Conservation (phyloP, 2,329 filamentous ascomycete genomes). For the Cryphonectria nitschkei region DNA sequence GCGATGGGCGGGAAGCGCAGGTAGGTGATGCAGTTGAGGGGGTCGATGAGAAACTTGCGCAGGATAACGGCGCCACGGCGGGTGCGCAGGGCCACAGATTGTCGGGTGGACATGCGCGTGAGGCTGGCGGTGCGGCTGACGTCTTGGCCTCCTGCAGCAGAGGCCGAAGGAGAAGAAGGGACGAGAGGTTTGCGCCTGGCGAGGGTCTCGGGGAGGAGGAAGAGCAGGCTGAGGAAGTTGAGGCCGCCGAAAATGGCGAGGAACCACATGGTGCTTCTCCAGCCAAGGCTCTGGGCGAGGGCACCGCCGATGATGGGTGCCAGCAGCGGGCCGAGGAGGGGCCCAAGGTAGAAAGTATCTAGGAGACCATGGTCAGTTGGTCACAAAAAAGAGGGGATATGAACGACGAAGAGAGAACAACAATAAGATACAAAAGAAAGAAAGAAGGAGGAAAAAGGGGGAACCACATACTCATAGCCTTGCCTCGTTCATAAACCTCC, state of each 20-base stretch:
- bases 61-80: constrained; percentile 56
- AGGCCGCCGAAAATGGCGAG: constrained; percentile 70
- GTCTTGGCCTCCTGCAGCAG: constrained; percentile 19
- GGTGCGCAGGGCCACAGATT: constrained; percentile 62
- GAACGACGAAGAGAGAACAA: too few species aligned
- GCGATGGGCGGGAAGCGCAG: constrained; percentile 75
- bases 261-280: constrained; percentile 81
- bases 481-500: constrained; percentile 71
- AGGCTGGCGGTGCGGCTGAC: constrained; percentile 33
- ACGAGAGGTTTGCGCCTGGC: constrained; percentile 37
- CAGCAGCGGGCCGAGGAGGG: constrained; percentile 73
- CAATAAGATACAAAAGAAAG: not conserved
- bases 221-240: constrained; percentile 58
- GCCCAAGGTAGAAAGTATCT: constrained; percentile 74
- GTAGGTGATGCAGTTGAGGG: constrained; percentile 70
- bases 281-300: constrained; percentile 69
- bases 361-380: not conserved
- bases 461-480: constrained; percentile 67
- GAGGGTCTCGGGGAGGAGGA: constrained; percentile 70
- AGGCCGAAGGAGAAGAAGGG: not conserved
- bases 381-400: too few species aligned
- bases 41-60: constrained; percentile 70
- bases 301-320: constrained; percentile 78
- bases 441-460: not conserved
- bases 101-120: constrained; percentile 61